Evolutionary conservation across 306 rosid genomes (phyloP).

Genomic region (Pachyrhizus erosus): DNA sequence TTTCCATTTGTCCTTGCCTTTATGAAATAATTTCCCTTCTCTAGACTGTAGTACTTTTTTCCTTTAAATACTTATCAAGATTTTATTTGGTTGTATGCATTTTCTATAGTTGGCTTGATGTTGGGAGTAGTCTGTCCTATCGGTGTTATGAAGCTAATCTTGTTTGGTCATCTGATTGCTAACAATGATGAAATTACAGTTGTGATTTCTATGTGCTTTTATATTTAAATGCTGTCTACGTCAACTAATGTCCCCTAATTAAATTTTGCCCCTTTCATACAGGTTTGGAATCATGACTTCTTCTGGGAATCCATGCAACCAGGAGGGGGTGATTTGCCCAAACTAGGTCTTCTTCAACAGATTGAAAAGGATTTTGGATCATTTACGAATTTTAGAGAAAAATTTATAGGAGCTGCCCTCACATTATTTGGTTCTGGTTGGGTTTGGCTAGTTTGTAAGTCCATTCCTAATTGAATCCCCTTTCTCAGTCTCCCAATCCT

Average conservation of each 20-base stretch:
- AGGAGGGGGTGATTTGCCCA: conserved; percentile 86
- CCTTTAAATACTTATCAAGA: neutral
- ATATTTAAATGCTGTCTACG: conserved; percentile 9
- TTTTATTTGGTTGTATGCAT: neutral
- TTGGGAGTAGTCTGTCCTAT: conserved; percentile 15
- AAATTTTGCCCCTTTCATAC: conserved; percentile 20
- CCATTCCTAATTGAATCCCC: conserved; percentile 17
- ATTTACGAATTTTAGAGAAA: conserved; percentile 73
- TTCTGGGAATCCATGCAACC: conserved; percentile 93
- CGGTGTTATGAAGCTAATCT: conserved; percentile 26
- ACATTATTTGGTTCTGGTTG: conserved; percentile 95
- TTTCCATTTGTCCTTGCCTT: neutral
- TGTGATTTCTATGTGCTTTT: conserved; percentile 19
- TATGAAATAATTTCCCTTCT: neutral
- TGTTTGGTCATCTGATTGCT: conserved; percentile 2
- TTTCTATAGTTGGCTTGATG: neutral
- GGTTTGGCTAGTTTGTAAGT: conserved; percentile 99
- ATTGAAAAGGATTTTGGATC: conserved; percentile 98
- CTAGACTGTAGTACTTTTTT: neutral
- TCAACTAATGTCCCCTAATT: conserved; percentile 5
- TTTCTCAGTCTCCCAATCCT: neutral
- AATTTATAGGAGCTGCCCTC: conserved; percentile 70
- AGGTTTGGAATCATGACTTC: conserved; percentile 88
- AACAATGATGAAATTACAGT: neutral
- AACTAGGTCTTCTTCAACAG: conserved; percentile 80